Evolutionary conservation across 176 grass and related monocot species (phyloP).

Genomic region (Chrysopogon serrulatus): DNA sequence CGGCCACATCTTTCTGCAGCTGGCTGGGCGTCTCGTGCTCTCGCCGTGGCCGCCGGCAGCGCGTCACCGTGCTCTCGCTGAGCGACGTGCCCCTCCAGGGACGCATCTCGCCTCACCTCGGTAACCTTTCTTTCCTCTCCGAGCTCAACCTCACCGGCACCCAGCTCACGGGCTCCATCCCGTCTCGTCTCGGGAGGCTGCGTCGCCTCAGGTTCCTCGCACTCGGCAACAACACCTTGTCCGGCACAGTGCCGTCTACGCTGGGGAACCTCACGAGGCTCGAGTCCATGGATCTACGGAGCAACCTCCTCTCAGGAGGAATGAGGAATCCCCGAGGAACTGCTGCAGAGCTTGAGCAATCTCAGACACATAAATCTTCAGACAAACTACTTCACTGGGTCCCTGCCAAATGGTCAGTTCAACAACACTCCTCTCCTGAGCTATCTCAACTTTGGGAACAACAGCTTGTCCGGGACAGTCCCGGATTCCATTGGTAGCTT

Average conservation of each 20-base stretch:
- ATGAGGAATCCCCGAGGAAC: neutral
- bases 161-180: neutral
- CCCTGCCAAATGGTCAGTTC: neutral
- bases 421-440: neutral
- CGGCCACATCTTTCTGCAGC: neutral
- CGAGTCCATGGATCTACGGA: neutral
- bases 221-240: neutral
- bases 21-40: neutral
- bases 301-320: neutral
- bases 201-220: neutral
- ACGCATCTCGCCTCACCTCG: neutral
- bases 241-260: neutral
- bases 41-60: neutral
- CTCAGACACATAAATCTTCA: neutral
- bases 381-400: neutral
- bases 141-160: neutral
- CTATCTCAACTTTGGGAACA: neutral
- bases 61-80: neutral
- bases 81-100: neutral
- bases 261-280: neutral
- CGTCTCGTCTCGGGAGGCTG: neutral
- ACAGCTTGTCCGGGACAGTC: neutral
- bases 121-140: constrained; percentile 11
- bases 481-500: neutral
- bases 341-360: neutral